These are phyloP conservation scores for Citrus australasica DNA, from an alignment of 345 rosid genomes.

Conservation along the genomic window DNA sequence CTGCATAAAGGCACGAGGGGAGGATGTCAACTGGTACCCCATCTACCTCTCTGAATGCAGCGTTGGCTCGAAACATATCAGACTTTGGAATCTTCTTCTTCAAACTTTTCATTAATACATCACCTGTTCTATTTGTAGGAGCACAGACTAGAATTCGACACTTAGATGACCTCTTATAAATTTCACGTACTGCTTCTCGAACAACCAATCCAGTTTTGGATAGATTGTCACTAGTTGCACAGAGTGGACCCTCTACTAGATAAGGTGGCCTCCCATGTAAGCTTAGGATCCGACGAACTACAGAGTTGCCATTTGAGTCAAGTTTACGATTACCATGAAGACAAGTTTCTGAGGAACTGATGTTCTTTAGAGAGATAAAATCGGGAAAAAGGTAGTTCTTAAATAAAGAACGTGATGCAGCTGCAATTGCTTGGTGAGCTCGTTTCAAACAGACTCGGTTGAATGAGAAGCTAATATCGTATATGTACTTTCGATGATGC, in stretches of 20 bases:
- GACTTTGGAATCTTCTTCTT: slow-evolving; percentile 21
- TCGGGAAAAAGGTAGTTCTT: slow-evolving; percentile 30
- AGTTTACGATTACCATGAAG: neutral
- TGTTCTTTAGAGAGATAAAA: neutral
- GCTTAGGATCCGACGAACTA: slow-evolving; percentile 12
- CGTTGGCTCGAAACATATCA: slow-evolving; percentile 34
- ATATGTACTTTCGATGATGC: slow-evolving; percentile 22
- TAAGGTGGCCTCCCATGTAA: slow-evolving; percentile 21
- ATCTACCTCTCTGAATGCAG: slow-evolving; percentile 36
- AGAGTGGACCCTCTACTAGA: slow-evolving; percentile 28
- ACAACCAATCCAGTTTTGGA: slow-evolving; percentile 29
- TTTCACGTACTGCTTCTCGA: slow-evolving; percentile 23
- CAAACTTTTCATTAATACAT: slow-evolving; percentile 29
- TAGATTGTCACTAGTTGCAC: slow-evolving; percentile 2
- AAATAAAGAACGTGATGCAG: slow-evolving; percentile 20
- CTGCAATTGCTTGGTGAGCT: slow-evolving; percentile 36
- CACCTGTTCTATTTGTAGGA: slow-evolving; percentile 34
- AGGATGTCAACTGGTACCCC: slow-evolving; percentile 29
- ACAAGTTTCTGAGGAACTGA: neutral
- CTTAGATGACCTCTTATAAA: slow-evolving; percentile 2
- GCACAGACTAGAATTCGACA: slow-evolving; percentile 31
- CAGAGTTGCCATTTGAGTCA: slow-evolving; percentile 10
- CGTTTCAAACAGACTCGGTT: slow-evolving; percentile 39
- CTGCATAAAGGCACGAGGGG: slow-evolving; percentile 17
- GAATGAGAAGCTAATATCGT: slow-evolving; percentile 41